Base-by-base conservation (phyloP, 257 asterid species). In the Oldenlandia corymbosa region DNA sequence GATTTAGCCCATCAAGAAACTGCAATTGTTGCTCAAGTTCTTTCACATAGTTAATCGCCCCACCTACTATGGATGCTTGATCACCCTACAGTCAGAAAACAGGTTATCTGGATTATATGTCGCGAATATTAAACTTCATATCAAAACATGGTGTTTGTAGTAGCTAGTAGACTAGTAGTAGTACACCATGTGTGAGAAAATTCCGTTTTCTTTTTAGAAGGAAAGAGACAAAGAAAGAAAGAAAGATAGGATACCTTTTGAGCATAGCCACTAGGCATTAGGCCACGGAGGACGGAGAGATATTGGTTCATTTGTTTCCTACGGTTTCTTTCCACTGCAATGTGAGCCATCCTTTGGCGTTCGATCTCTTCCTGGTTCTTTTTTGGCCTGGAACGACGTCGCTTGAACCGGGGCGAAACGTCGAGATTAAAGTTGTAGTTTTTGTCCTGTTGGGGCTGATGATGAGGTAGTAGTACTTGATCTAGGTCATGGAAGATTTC, bases 61-160 rank as follows among this genome's bases (percentile, higher is more conserved):
- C 84, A 16, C 81, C 78, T 32, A 79, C 66, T 23, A 76, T 76
- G 64, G 84, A 79, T 30, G 81, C 81, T 73, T 79, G 84, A 70
- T 76, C 84, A 36, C 68, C 73, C 84, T 79, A 30, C 0, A 13
- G 10, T 3, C 39, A 34, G 39, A 9, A 34, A 9, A 34, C 9
- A 34, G 4, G 39, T 34, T 34, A 34, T 34, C 4, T 34, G 9
- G 4, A 34, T 34, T n/a, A 34, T 34, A 34, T 34, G 39, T 34
- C n/a, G n/a, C n/a, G n/a, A n/a, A n/a, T n/a, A n/a, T n/a, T n/a
- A n/a, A n/a, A n/a, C n/a, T n/a, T n/a, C n/a, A n/a, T n/a, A n/a
- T n/a, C n/a, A n/a, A n/a, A n/a, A n/a, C n/a, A n/a, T n/a, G n/a
- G n/a, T n/a, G n/a, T n/a, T n/a, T n/a, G n/a, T n/a, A n/a, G n/a